Evolutionary conservation across 305 asterid genomes (phyloP).

Genomic region (Stenogyne calaminthoides): DNA sequence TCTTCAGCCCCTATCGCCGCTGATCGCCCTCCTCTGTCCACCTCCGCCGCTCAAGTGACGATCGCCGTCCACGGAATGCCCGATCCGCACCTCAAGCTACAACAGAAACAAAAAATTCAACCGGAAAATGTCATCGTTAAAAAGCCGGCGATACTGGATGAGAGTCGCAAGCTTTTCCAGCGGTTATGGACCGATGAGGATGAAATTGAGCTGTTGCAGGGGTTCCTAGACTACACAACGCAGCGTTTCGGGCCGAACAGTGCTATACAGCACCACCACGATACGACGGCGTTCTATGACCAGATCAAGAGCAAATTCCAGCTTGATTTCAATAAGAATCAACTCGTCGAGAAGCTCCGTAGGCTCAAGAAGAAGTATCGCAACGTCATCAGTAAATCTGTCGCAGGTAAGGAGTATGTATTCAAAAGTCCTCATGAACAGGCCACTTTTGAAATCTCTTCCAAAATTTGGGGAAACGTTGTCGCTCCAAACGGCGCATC

Average conservation of each 20-base stretch:
- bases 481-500: conserved; percentile 41
- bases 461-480: conserved; percentile 70
- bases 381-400: conserved; percentile 61
- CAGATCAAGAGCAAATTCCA: conserved; percentile 87
- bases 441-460: conserved; percentile 83
- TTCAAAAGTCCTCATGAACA: conserved; percentile 92
- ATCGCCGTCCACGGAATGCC: conserved; percentile 53
- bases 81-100: conserved; percentile 37
- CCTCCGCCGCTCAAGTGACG: conserved; percentile 47
- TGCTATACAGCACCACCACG: conserved; percentile 82
- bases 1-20: conserved; percentile 54
- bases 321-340: conserved; percentile 91
- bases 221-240: conserved; percentile 79
- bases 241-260: conserved; percentile 60
- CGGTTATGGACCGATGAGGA: conserved; percentile 97
- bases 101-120: conserved; percentile 35
- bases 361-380: conserved; percentile 91
- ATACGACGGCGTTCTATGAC: conserved; percentile 88
- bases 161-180: conserved; percentile 84
- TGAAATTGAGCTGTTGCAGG: conserved; percentile 87
- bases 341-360: conserved; percentile 90
- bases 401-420: conserved; percentile 70
- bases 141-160: conserved; percentile 65
- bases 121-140: conserved; percentile 40
- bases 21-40: conserved; percentile 47